Conservation (phyloP, 192 early-diverging fungal species). For the Backusella luteola region DNA sequence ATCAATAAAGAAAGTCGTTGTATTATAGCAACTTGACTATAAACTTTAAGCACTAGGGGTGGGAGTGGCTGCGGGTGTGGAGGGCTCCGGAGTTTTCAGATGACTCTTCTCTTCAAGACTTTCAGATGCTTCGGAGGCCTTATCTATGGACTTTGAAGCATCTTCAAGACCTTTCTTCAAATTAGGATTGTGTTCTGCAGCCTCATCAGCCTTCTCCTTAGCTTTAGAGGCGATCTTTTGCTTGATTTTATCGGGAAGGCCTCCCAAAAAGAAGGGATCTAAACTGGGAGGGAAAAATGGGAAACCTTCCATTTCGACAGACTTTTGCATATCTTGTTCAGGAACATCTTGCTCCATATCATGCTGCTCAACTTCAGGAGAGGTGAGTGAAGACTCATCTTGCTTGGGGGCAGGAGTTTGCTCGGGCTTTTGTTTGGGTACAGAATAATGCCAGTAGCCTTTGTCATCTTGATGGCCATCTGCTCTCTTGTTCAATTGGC, state of each 20-base stretch:
- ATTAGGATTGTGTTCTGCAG: not conserved
- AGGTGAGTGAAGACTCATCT: not conserved
- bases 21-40: not conserved
- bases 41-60: not conserved
- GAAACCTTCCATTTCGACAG: not conserved
- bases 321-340: not conserved
- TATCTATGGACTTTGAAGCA: not conserved
- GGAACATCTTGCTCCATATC: not conserved
- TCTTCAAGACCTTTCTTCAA: not conserved
- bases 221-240: not conserved
- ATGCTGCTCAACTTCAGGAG: not conserved
- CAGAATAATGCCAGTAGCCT: not conserved
- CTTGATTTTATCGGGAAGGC: not conserved
- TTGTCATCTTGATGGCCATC: not conserved
- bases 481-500: not conserved
- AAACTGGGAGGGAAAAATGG: not conserved
- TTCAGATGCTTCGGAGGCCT: not conserved
- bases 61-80: not conserved
- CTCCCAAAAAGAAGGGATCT: not conserved
- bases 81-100: not conserved
- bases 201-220: not conserved
- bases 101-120: not conserved
- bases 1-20: no score
- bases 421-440: not conserved
- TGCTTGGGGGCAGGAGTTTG: not conserved